A percentile compares a stretch with the other conserved stretches of the same genome.
Conservation (phyloP, 1,284 basidiomycete genomes). For the Papiliotrema laurentii region DNA sequence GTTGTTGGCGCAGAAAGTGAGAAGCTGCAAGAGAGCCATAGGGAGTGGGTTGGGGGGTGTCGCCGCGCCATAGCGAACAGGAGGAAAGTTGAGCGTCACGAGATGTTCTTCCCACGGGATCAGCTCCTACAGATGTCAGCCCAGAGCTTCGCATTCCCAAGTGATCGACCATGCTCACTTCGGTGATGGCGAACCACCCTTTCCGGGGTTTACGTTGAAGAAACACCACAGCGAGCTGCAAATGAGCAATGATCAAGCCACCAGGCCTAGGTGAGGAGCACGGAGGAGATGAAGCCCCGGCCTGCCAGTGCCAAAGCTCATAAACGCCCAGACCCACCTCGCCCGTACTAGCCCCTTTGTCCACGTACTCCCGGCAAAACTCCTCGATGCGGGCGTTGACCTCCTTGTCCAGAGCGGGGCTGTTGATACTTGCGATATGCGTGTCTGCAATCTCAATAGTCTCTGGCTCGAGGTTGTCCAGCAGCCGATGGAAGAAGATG, state of each 20-base stretch:
- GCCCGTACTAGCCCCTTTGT: slow-evolving; percentile 15
- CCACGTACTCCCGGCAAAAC: slow-evolving; percentile 25
- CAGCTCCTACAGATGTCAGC: slow-evolving; percentile 24
- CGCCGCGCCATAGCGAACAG: slow-evolving; percentile 1
- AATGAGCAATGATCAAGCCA: neutral
- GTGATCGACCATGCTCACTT: slow-evolving; percentile 18
- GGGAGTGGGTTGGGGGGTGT: slow-evolving; percentile 18
- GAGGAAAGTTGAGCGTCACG: slow-evolving; percentile 24
- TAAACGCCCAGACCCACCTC: too few species aligned
- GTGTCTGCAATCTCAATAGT: slow-evolving; percentile 36
- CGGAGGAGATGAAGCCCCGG: too few species aligned
- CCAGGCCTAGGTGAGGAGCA: slow-evolving; percentile 3
- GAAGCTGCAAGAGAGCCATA: slow-evolving; percentile 28
- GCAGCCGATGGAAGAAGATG: slow-evolving; percentile 41
- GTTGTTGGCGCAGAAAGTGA: slow-evolving; percentile 36
- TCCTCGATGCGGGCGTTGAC: slow-evolving; percentile 29
- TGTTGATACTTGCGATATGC: slow-evolving; percentile 24
- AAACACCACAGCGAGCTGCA: slow-evolving; percentile 41
- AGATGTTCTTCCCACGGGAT: slow-evolving; percentile 47
- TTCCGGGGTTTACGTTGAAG: slow-evolving; percentile 40
- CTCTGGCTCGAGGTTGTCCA: slow-evolving; percentile 36
- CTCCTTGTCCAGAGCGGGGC: slow-evolving; percentile 23
- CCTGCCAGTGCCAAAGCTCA: too few species aligned
- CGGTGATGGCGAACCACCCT: slow-evolving; percentile 45
- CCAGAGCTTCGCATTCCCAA: neutral